Conservation (phyloP, 1,139 yeast species). For the Sugiyamaella sp. region DNA sequence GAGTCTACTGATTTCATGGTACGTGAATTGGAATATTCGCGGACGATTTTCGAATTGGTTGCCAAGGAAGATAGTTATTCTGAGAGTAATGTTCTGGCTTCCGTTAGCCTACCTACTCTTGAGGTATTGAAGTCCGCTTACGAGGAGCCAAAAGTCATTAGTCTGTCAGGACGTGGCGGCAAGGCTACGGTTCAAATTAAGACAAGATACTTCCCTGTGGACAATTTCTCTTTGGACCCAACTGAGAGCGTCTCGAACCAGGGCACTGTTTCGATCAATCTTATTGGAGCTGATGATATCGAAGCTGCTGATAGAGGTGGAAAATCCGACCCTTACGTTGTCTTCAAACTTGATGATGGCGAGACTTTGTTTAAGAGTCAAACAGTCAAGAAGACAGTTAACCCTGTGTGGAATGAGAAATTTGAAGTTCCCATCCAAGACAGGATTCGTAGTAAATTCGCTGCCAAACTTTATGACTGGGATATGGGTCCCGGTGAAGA, state of each 20-base stretch:
- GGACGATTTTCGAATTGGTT: slow-evolving; percentile 61
- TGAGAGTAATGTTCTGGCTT: slow-evolving; percentile 62
- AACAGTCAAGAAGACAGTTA: slow-evolving; percentile 79
- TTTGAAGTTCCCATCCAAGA: slow-evolving; percentile 56
- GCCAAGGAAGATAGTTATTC: slow-evolving; percentile 53
- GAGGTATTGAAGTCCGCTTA: slow-evolving; percentile 70
- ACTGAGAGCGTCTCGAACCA: slow-evolving; percentile 75
- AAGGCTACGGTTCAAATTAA: slow-evolving; percentile 58
- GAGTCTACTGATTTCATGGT: slow-evolving; percentile 73
- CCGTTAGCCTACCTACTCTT: slow-evolving; percentile 65
- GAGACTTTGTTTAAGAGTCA: slow-evolving; percentile 71
- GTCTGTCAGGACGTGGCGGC: slow-evolving; percentile 49
- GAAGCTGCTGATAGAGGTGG: slow-evolving; percentile 88
- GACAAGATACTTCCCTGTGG: slow-evolving; percentile 80
- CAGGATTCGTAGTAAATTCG: slow-evolving; percentile 62
- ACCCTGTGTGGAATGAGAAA: slow-evolving; percentile 84
- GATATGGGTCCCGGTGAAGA: slow-evolving; percentile 87
- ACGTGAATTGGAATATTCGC: slow-evolving; percentile 77
- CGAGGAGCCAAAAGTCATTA: slow-evolving; percentile 58
- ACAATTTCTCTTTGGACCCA: slow-evolving; percentile 60
- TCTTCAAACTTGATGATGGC: slow-evolving; percentile 54
- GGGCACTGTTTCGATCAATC: slow-evolving; percentile 69
- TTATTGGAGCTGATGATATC: slow-evolving; percentile 68
- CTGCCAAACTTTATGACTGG: slow-evolving; percentile 71
- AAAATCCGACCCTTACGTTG: slow-evolving; percentile 88